Evolutionary conservation across 2,329 filamentous ascomycete genomes (phyloP).

Genomic region (Furcasterigmium sp.): DNA sequence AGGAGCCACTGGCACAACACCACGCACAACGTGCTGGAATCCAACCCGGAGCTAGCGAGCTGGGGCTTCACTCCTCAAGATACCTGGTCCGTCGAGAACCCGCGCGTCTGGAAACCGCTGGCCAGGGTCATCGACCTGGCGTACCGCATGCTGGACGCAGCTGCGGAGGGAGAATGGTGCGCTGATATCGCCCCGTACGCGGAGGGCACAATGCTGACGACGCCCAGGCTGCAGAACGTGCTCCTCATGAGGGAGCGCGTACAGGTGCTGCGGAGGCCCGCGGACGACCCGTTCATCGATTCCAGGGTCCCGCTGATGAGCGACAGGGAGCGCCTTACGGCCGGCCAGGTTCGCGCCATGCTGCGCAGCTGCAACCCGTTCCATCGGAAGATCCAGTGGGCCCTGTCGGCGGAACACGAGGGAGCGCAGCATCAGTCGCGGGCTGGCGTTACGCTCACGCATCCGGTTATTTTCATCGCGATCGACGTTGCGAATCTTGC

Average conservation of each 20-base stretch:
- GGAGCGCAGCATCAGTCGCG: too few relatives aligned
- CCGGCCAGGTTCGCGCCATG: too few relatives aligned
- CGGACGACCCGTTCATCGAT: too few relatives aligned
- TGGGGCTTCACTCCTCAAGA: background rate
- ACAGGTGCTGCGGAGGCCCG: too few relatives aligned
- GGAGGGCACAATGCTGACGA: too few relatives aligned
- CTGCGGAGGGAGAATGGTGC: constrained; percentile 7
- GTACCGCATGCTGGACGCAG: constrained; percentile 6
- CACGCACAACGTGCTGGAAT: constrained; percentile 2
- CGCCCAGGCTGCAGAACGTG: background rate
- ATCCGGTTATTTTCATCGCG: too few relatives aligned
- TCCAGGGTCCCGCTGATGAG: background rate
- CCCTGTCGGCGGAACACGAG: too few relatives aligned
- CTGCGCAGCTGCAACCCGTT: too few relatives aligned
- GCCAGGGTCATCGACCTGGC: constrained; percentile 9
- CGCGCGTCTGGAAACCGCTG: constrained; percentile 6
- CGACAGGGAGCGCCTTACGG: background rate
- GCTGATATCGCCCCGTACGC: too few relatives aligned
- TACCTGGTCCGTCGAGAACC: constrained; percentile 8
- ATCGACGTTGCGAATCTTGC: too few relatives aligned
- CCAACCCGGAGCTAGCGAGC: background rate
- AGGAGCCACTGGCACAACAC: constrained; percentile 6
- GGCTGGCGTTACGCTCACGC: too few relatives aligned
- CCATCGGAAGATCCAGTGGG: too few relatives aligned
- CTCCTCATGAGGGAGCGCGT: background rate